Evolutionary conservation across 176 grass and related monocot genomes (phyloP), one percentile per base, ranked within the genome.

Genomic region (Urochloa ruziziensis): DNA sequence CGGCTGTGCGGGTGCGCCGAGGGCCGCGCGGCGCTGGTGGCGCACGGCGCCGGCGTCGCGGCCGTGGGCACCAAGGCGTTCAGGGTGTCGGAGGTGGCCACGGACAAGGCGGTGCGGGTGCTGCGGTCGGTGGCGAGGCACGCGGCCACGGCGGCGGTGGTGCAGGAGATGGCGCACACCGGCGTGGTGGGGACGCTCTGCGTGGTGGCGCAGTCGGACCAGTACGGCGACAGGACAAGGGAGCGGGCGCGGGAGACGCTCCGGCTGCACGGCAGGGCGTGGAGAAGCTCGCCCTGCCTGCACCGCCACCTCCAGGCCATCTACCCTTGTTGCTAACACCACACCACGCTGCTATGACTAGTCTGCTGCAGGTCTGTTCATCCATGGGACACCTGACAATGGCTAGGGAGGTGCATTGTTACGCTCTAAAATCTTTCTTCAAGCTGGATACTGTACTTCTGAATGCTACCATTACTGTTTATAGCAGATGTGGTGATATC

Each of bases 1-100:
- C 81, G 88, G 62, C 30, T 97, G 39, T 97, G 95, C 70, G 78
- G 86, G 28, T 92, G 92, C 70, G 92, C 92, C 0, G 95, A 97
- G 51, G 95, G 95, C 6, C 82, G 95, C 29, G 88, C 90, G 2
- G 85, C 69, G 49, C 51, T 97, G 81, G 79, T 92, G 80, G 79
- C 74, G 39, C 92, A 94, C 66, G 74, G n/a, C 3, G 90, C 90
- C 7, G 92, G 95, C 5, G 62, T 94, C 0, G 92, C 90, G 1
- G 86, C 67, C 1, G 92, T 97, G 17, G 81, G 84, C 2, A 70
- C 58, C 61, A 90, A 35, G 70, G 28, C 90, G 0, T 59, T 93
- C 0, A 39, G 81, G 66, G 79, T 91, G 63, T 92, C 92, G 27
- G 29, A 61, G 2, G 57, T 39, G 48, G 86, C 88, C n/a, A 93